These are phyloP conservation scores for Extremus antarcticus DNA, from an alignment of 495 filamentous ascomycete species.

Conservation along the genomic window DNA sequence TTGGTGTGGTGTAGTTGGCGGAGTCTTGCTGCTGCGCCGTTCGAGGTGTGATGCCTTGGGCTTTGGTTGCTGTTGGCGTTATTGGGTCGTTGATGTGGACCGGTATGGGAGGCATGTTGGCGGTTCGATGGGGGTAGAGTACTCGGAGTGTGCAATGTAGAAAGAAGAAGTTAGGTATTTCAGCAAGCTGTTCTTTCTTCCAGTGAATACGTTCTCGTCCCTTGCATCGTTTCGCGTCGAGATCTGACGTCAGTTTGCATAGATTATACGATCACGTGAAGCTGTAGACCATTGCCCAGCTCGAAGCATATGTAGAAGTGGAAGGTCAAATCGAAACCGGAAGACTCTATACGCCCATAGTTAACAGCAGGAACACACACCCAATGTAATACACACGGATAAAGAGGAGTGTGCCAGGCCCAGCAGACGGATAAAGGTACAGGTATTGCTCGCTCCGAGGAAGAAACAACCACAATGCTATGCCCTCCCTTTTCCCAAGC, in stretches of 20 bases:
- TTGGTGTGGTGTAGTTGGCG: slow-evolving; percentile 10
- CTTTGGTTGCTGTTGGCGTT: slow-evolving; percentile 37
- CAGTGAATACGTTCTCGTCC: background rate
- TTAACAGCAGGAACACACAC: slow-evolving; percentile 2
- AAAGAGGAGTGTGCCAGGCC: slow-evolving; percentile 15
- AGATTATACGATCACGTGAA: background rate
- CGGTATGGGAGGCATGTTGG: slow-evolving; percentile 46
- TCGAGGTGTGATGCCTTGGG: slow-evolving; percentile 39
- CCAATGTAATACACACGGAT: slow-evolving; percentile 15
- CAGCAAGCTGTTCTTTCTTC: background rate
- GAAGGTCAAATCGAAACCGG: slow-evolving; percentile 19
- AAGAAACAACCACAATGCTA: background rate
- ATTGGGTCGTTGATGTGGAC: slow-evolving; percentile 52
- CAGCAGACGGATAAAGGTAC: slow-evolving; percentile 33
- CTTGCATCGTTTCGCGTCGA: background rate
- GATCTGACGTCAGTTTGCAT: background rate
- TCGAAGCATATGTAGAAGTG: too few species aligned
- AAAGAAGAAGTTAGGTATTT: background rate
- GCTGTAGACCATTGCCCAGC: too few species aligned
- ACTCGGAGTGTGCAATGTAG: too few species aligned
- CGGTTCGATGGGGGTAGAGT: too few species aligned
- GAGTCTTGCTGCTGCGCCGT: slow-evolving; percentile 41
- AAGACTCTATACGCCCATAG: slow-evolving; percentile 34
- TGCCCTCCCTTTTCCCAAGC: background rate
- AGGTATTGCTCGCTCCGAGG: slow-evolving; percentile 13